Conservation (phyloP, 805 yeast genomes). For the Candida quercuum region DNA sequence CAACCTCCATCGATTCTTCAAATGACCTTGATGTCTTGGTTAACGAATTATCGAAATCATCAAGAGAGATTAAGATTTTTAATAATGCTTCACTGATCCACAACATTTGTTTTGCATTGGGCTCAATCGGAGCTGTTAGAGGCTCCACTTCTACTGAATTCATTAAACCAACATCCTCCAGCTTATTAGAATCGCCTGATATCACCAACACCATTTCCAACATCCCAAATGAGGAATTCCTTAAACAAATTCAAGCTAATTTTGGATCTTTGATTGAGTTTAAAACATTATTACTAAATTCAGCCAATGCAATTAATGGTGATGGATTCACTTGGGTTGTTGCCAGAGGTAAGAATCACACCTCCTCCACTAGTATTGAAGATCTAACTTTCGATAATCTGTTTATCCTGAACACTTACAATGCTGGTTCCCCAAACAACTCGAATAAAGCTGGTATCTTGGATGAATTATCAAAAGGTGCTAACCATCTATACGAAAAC, state of each 20-base stretch:
- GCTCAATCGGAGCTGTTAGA: slow-evolving; percentile 27
- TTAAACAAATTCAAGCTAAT: slow-evolving; percentile 43
- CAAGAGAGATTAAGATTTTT: slow-evolving; percentile 26
- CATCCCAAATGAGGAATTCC: slow-evolving; percentile 12
- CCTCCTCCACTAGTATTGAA: slow-evolving; percentile 15
- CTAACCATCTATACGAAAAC: slow-evolving; percentile 9
- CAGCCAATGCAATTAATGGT: slow-evolving; percentile 72
- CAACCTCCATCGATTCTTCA: slow-evolving; percentile 20
- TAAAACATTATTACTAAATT: slow-evolving; percentile 59
- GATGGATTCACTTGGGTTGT: slow-evolving; percentile 91
- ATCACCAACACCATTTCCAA: slow-evolving; percentile 28
- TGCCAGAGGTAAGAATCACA: slow-evolving; percentile 37
- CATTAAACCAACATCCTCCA: slow-evolving; percentile 12
- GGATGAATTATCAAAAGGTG: too few relatives aligned
- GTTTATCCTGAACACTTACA: slow-evolving; percentile 77
- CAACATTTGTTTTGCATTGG: slow-evolving; percentile 32
- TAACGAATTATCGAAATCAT: slow-evolving; percentile 23
- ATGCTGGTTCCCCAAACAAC: slow-evolving; percentile 79
- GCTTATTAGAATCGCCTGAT: slow-evolving; percentile 42
- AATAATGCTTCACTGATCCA: slow-evolving; percentile 35
- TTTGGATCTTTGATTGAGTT: slow-evolving; percentile 78
- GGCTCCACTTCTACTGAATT: slow-evolving; percentile 4
- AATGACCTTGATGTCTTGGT: slow-evolving; percentile 21
- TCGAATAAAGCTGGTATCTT: slow-evolving; percentile 45
- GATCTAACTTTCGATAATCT: slow-evolving; percentile 37